phyloP scores from a whole-genome alignment of 2,329 filamentous ascomycete species.

The Fusarium sp. region DNA sequence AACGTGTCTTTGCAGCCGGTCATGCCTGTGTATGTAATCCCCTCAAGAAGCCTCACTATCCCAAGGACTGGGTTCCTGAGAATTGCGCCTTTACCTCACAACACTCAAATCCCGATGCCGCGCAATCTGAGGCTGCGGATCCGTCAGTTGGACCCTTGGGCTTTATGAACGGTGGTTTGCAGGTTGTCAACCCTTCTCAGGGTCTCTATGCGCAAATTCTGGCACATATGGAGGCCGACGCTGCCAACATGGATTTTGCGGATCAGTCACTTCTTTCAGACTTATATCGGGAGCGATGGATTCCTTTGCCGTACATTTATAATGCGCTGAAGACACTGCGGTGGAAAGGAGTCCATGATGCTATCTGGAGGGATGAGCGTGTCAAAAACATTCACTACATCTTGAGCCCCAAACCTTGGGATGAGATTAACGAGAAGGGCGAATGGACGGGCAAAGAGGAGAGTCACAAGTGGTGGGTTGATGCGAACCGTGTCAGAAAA shows the following conservation, averaged over 20 bases:
- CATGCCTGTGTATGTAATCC: constrained; percentile 92
- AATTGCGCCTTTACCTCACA: constrained; percentile 71
- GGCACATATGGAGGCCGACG: constrained; percentile 61
- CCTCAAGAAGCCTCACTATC: constrained; percentile 81
- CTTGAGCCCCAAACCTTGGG: constrained; percentile 71
- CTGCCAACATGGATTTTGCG: constrained; percentile 65
- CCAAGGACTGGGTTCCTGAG: constrained; percentile 70
- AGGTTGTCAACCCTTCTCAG: constrained; percentile 65
- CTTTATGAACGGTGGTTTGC: constrained; percentile 63
- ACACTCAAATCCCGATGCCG: constrained; percentile 59
- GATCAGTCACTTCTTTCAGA: constrained; percentile 70
- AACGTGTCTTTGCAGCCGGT: constrained; percentile 81
- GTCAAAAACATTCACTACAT: constrained; percentile 74
- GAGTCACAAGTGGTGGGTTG: constrained; percentile 68
- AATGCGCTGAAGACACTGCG: constrained; percentile 73
- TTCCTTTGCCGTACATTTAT: constrained; percentile 69
- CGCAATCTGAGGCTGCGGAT: constrained; percentile 59
- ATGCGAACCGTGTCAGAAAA: constrained; percentile 59
- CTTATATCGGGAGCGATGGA: constrained; percentile 67
- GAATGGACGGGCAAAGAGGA: constrained; percentile 59
- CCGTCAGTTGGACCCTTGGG: constrained; percentile 61
- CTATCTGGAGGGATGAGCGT: constrained; percentile 67
- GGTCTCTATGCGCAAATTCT: constrained; percentile 63
- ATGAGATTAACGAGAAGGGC: constrained; percentile 60
- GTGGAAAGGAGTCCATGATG: constrained; percentile 62